These are phyloP conservation scores for Pholiota adiposa DNA, from an alignment of 1,284 basidiomycete species.

Conservation along the genomic window DNA sequence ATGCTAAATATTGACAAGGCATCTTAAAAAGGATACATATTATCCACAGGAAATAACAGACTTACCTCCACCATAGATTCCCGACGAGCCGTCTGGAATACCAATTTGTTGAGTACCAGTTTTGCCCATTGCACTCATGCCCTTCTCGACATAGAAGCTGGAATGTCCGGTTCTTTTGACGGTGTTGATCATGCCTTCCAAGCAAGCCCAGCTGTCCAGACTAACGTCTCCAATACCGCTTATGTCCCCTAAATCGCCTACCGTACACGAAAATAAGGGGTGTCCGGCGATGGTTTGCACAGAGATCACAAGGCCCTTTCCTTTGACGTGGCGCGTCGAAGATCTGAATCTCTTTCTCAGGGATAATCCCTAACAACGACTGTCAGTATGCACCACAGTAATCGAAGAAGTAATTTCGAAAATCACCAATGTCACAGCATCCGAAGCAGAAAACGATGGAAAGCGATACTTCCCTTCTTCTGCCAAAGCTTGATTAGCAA, in stretches of 20 bases:
- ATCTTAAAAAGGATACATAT: not conserved
- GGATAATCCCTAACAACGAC: conserved; percentile 58
- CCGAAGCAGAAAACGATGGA: conserved; percentile 70
- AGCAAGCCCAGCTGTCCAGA: conserved; percentile 75
- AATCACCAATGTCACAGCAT: conserved; percentile 71
- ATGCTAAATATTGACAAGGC: conserved; percentile 49
- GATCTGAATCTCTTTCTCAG: conserved; percentile 79
- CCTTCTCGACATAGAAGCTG: conserved; percentile 82
- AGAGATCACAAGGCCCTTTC: conserved; percentile 78
- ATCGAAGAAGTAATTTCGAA: not conserved
- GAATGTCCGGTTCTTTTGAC: conserved; percentile 82
- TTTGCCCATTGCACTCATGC: conserved; percentile 81
- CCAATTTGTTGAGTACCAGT: conserved; percentile 66
- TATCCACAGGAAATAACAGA: conserved; percentile 16
- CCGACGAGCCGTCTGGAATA: conserved; percentile 57
- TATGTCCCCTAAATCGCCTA: conserved; percentile 70
- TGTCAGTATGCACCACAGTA: conserved; percentile 2
- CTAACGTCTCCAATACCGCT: conserved; percentile 75
- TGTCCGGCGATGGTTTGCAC: conserved; percentile 80
- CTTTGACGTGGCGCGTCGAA: conserved; percentile 70
- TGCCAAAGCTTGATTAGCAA: conserved; percentile 68
- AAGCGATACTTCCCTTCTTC: conserved; percentile 75
- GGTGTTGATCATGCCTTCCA: conserved; percentile 80
- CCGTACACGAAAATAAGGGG: conserved; percentile 78
- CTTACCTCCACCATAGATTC: conserved; percentile 77